Base-by-base conservation (phyloP, 108 stramenopile species). In the Cylindrotheca fusiformis region DNA sequence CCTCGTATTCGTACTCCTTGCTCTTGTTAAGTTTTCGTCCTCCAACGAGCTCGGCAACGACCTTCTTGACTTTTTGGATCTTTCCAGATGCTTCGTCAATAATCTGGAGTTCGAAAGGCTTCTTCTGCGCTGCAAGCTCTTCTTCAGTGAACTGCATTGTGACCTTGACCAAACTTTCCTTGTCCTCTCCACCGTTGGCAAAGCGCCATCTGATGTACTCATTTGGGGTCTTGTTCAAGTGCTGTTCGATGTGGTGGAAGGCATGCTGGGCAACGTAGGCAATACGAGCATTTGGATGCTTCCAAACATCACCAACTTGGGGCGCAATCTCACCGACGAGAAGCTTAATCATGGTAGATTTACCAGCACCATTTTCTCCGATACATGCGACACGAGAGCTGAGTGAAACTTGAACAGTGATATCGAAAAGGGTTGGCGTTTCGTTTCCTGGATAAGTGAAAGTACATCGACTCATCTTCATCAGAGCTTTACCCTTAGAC, bases 201-300 rank as follows among this genome's bases (percentile, higher is more conserved):
- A 95, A 99, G 48, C 99, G 91, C 99, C 99, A 99, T 48, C 96
- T 92, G 74, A 99, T 98, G 96, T 99, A 99, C 79, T 99, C 97
- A 73, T 98, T 98, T 57, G 99, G 96, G 19, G 97, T 99, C 93
- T 95, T 95, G 80, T 65, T 71, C 67, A 99, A 79, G 84, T 99
- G 99, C 24, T 51, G 55, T 79, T 99, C 99, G 74, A 99, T 97
- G 91, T 99, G 99, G 85, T 98, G 97, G 93, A 99, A 99, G 31
- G 99, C 99, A 72, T 99, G 99, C 72, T 99, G 99, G 58, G 99
- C 99, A 58, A 99, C 96, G 71, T 99, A 99, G 31, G 97, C 99
- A 70, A 99, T 84, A 66, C 97, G 96, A 36, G 96, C 96, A 67
- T 98, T 98, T 56, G 99, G 99, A 81, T 99, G 99, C 93, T 97